Evolutionary conservation across 805 yeast species (phyloP).

Genomic region (Saccharomyces paradoxus): DNA sequence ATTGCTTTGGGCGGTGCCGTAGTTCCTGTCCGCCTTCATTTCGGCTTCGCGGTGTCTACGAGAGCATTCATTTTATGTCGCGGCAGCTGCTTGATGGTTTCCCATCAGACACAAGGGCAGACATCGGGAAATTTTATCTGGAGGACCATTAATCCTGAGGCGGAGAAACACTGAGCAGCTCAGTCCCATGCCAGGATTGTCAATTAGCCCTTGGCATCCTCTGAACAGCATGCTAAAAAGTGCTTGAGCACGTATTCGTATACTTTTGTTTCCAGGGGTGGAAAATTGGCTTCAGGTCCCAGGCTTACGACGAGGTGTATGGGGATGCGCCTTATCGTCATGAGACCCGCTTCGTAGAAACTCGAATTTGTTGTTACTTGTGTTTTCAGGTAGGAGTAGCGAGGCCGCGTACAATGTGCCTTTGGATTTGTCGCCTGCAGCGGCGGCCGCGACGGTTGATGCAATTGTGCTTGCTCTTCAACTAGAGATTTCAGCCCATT

Average conservation of each 20-base stretch:
- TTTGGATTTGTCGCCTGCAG: conserved; percentile 54
- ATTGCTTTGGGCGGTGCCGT: conserved; percentile 76
- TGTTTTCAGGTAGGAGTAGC: conserved; percentile 11
- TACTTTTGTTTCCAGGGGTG: conserved; percentile 47
- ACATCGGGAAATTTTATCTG: conserved; percentile 46
- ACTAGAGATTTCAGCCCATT: conserved; percentile 59
- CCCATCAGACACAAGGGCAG: no score
- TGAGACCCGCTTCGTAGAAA: conserved; percentile 72
- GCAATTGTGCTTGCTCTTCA: conserved; percentile 38
- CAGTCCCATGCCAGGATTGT: conserved; percentile 59
- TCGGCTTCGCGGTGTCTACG: conserved; percentile 35
- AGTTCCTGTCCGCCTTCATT: conserved; percentile 52
- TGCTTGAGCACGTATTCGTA: conserved; percentile 82
- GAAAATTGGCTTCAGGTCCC: conserved; percentile 20
- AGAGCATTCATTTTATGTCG: no score
- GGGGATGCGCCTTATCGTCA: conserved; percentile 96
- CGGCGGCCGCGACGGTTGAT: conserved; percentile 6
- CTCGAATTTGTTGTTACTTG: conserved; percentile 34
- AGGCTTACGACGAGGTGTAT: conserved; percentile 66
- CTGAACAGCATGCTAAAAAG: conserved; percentile 85
- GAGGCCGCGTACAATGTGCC: conserved; percentile 72
- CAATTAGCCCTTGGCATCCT: conserved; percentile 66
- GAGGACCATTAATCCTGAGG: conserved; percentile 66
- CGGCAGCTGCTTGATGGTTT: no score
- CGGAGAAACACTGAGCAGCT: conserved; percentile 66